These are phyloP conservation scores for Paecilomyces sp. DNA, from an alignment of 2,329 filamentous ascomycete genomes.

Conservation along the genomic window DNA sequence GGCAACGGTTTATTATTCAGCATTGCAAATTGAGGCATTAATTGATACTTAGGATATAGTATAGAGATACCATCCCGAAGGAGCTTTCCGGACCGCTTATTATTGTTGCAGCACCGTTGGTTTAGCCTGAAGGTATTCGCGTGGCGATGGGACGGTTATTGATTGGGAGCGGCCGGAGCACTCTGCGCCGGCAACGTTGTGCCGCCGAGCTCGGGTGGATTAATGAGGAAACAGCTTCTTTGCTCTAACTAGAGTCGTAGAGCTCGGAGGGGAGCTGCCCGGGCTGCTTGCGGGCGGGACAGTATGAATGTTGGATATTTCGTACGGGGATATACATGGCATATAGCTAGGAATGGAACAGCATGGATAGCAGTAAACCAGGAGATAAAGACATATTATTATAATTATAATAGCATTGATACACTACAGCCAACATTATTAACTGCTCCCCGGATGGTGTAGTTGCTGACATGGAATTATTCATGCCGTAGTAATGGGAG, in stretches of 20 bases:
- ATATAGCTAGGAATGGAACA: not conserved
- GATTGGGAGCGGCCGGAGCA: conserved; percentile 23
- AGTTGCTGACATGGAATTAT: too few relatives aligned
- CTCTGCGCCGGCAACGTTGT: conserved; percentile 18
- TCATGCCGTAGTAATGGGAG: not conserved
- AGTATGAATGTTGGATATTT: not conserved
- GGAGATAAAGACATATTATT: too few relatives aligned
- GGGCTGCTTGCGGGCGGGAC: not conserved
- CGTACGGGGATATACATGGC: not conserved
- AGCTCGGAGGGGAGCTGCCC: not conserved
- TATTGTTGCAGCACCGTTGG: not conserved
- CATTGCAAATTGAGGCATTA: too few relatives aligned
- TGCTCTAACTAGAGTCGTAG: not conserved
- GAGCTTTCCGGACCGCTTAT: not conserved
- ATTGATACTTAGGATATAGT: too few relatives aligned
- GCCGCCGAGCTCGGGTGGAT: not conserved
- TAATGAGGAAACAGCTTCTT: conserved; percentile 2
- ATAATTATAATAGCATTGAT: too few relatives aligned
- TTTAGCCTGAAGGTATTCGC: conserved; percentile 3
- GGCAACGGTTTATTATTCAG: too few relatives aligned
- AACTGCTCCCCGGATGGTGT: too few relatives aligned
- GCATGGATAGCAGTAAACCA: too few relatives aligned
- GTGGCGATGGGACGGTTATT: conserved; percentile 20
- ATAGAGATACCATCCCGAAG: too few relatives aligned
- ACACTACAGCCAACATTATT: too few relatives aligned